Evolutionary conservation across 306 rosid genomes (phyloP).

Genomic region (Castanospermum australe): DNA sequence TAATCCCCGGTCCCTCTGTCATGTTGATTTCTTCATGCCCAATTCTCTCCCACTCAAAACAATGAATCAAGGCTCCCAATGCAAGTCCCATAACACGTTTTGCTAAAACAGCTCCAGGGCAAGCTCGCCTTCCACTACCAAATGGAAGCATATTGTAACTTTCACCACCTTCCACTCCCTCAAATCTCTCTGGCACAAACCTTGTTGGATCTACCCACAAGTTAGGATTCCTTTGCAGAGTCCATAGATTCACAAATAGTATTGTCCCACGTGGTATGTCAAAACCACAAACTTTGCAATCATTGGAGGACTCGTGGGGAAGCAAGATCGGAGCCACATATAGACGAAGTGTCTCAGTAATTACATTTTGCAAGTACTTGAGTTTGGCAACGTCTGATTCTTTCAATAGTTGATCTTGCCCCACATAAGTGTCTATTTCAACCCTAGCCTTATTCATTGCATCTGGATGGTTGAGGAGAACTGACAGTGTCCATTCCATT

Average conservation of each 20-base stretch:
- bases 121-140: too few species aligned
- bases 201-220: slow-evolving; percentile 21
- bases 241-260: slow-evolving; percentile 34
- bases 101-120: slow-evolving; percentile 16
- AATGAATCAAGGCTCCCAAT: slow-evolving; percentile 3
- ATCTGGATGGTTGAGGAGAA: too few species aligned
- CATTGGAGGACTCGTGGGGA: slow-evolving; percentile 33
- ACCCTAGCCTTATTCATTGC: too few species aligned
- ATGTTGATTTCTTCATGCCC: slow-evolving; percentile 8
- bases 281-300: slow-evolving; percentile 22
- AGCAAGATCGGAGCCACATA: slow-evolving; percentile 5
- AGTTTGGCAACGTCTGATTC: too few species aligned
- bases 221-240: slow-evolving; percentile 24
- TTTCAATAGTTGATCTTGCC: too few species aligned
- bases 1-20: slow-evolving; percentile 6
- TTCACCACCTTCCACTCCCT: neutral
- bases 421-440: too few species aligned
- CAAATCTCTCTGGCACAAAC: slow-evolving; percentile 36
- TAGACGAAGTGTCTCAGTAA: too few species aligned
- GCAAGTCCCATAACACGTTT: neutral
- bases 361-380: slow-evolving; percentile 9
- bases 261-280: slow-evolving; percentile 33
- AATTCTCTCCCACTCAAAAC: slow-evolving; percentile 23
- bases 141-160: too few species aligned
- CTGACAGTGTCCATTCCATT: too few species aligned